Conservation (phyloP, 495 filamentous ascomycete genomes). For the Penicillium pulvis region DNA sequence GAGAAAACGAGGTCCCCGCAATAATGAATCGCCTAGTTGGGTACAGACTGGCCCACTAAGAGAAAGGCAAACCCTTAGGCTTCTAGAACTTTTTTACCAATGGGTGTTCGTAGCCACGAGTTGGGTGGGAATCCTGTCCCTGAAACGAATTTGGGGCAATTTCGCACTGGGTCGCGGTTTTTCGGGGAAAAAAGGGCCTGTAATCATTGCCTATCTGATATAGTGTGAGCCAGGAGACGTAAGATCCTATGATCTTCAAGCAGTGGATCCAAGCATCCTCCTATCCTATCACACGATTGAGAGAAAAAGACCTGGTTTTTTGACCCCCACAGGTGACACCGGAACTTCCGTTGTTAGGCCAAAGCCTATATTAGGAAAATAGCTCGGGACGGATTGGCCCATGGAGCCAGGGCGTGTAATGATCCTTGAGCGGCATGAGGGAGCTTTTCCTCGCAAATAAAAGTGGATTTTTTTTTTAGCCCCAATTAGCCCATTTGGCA, state of each 20-base stretch:
- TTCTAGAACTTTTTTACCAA: constrained; percentile 24
- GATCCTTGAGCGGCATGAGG: constrained; percentile 23
- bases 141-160: constrained; percentile 18
- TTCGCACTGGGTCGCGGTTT: constrained; percentile 3
- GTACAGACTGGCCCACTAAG: constrained; percentile 15
- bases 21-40: constrained; percentile 17
- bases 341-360: constrained; percentile 17
- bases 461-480: constrained; percentile 22
- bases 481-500: constrained; percentile 10
- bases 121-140: constrained; percentile 12
- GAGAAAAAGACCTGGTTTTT: constrained; percentile 12
- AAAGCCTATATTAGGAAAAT: constrained; percentile 17
- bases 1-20: constrained; percentile 23
- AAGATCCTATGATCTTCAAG: constrained; percentile 26
- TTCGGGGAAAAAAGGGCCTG: constrained; percentile 9
- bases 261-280: constrained; percentile 14
- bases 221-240: constrained; percentile 11
- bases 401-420: constrained; percentile 27
- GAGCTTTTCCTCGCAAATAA: constrained; percentile 11
- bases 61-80: constrained; percentile 6
- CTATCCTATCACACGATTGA: constrained; percentile 7
- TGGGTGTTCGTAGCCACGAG: constrained; percentile 11
- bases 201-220: constrained; percentile 24
- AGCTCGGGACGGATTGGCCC: constrained; percentile 19
- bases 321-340: constrained; percentile 26